phyloP scores from a whole-genome alignment of 768 basidiomycete species.

The Mycena galericulata region DNA sequence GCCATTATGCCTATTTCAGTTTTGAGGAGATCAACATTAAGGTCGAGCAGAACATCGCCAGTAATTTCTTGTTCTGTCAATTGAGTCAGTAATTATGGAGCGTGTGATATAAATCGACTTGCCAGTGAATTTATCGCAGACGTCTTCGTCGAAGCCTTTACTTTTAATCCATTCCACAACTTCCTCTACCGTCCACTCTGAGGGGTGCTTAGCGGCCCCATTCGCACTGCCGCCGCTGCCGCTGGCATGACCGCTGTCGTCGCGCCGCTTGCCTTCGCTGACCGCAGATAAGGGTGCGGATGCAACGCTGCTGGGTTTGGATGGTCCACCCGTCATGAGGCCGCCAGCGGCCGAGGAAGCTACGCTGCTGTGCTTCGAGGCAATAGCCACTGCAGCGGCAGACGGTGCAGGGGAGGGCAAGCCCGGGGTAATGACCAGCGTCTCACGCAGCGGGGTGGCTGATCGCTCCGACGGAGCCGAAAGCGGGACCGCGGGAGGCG shows the following conservation, averaged over 20 bases:
- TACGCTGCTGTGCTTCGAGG: conserved; percentile 58
- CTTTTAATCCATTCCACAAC: conserved; percentile 89
- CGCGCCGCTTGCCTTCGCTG: conserved; percentile 34
- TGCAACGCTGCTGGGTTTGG: conserved; percentile 32
- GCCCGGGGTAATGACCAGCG: conserved; percentile 38
- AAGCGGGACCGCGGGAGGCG: conserved; percentile 45
- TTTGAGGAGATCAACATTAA: conserved; percentile 92
- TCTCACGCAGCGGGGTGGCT: conserved; percentile 45
- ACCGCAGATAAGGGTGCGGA: conserved; percentile 38
- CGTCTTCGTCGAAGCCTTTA: conserved; percentile 87
- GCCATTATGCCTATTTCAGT: conserved; percentile 92
- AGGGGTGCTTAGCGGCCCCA: conserved; percentile 60
- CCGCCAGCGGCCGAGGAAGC: conserved; percentile 38
- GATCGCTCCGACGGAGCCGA: conserved; percentile 42
- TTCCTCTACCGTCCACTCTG: conserved; percentile 89
- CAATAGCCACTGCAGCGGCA: conserved; percentile 17
- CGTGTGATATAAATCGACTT: conserved; percentile 40
- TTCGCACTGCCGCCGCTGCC: conserved; percentile 38
- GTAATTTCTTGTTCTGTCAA: conserved; percentile 95
- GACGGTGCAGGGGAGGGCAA: conserved; percentile 43
- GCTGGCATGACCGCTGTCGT: conserved; percentile 35
- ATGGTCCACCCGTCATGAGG: conserved; percentile 8
- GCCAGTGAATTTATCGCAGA: conserved; percentile 91
- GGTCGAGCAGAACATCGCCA: conserved; percentile 95
- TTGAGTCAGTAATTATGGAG: conserved; percentile 16